A percentile compares a stretch with the other conserved stretches of the same genome.
Conservation (phyloP, 768 basidiomycete genomes). For the Leccinum disarticulatum region DNA sequence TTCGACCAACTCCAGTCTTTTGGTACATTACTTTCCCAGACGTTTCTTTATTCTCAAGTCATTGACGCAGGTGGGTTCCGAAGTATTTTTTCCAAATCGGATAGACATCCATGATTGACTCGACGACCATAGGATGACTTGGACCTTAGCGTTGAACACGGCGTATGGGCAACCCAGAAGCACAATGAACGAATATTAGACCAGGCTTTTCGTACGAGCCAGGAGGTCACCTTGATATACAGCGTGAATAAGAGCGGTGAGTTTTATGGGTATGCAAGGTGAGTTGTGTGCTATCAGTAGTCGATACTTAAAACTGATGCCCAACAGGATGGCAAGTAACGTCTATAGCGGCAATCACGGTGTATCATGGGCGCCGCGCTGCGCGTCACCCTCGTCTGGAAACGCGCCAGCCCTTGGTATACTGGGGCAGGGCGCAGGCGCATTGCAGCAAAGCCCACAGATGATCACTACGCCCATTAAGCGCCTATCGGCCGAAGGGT, state of each 20-base stretch:
- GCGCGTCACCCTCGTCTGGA: slow-evolving; percentile 32
- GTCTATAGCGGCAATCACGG: slow-evolving; percentile 50
- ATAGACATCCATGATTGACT: neutral
- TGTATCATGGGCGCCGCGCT: slow-evolving; percentile 58
- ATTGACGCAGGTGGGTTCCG: slow-evolving; percentile 61
- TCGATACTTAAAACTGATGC: slow-evolving; percentile 2
- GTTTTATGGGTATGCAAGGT: slow-evolving; percentile 92
- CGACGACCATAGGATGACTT: slow-evolving; percentile 59
- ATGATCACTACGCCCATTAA: slow-evolving; percentile 40
- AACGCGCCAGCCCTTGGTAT: slow-evolving; percentile 5
- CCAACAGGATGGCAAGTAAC: slow-evolving; percentile 61
- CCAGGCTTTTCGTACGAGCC: slow-evolving; percentile 88
- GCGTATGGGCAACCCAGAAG: slow-evolving; percentile 89
- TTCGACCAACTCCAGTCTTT: slow-evolving; percentile 82
- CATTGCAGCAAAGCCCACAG: slow-evolving; percentile 4
- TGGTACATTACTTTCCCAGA: slow-evolving; percentile 73
- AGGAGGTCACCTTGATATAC: slow-evolving; percentile 87
- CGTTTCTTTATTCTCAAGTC: slow-evolving; percentile 95
- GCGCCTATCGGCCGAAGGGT: slow-evolving; percentile 37
- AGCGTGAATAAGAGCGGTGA: slow-evolving; percentile 93
- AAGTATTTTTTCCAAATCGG: neutral
- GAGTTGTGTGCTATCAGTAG: slow-evolving; percentile 21
- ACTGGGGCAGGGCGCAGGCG: slow-evolving; percentile 15
- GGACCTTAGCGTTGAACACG: slow-evolving; percentile 74
- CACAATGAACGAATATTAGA: slow-evolving; percentile 92